phyloP scores from a whole-genome alignment of 2,329 filamentous ascomycete genomes.

The Amylocarpus encephaloides region DNA sequence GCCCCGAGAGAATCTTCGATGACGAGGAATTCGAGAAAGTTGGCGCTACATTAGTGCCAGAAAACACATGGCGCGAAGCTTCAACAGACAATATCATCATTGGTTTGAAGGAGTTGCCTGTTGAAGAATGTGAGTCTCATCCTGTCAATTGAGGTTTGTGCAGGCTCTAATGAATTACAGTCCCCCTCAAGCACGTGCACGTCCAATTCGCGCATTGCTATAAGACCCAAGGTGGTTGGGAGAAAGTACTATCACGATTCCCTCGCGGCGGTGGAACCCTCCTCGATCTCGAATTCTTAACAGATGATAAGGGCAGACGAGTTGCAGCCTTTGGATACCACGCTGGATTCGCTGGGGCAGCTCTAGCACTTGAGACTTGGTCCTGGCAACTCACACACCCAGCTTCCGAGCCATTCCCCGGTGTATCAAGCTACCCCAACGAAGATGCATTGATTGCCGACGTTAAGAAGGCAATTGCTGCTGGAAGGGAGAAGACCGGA shows the following conservation, averaged over 20 bases:
- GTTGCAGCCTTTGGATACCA: slow-evolving; percentile 60
- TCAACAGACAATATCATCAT: slow-evolving; percentile 64
- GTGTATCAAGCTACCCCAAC: slow-evolving; percentile 64
- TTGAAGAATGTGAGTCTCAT: slow-evolving; percentile 51
- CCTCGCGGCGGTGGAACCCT: slow-evolving; percentile 69
- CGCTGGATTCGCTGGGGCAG: slow-evolving; percentile 68
- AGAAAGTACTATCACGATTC: slow-evolving; percentile 72
- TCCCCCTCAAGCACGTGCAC: slow-evolving; percentile 66
- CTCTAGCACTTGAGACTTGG: slow-evolving; percentile 74
- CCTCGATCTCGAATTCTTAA: slow-evolving; percentile 81
- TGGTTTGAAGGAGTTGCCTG: slow-evolving; percentile 72
- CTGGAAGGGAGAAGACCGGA: slow-evolving; percentile 60
- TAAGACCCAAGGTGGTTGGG: slow-evolving; percentile 74
- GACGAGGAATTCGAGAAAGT: slow-evolving; percentile 55
- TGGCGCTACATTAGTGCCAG: slow-evolving; percentile 59
- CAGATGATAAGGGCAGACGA: slow-evolving; percentile 62
- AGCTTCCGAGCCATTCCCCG: slow-evolving; percentile 57
- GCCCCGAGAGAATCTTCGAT: slow-evolving; percentile 59
- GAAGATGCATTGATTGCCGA: slow-evolving; percentile 67
- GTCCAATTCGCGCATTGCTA: slow-evolving; percentile 70
- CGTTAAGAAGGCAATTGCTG: slow-evolving; percentile 64
- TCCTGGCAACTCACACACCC: slow-evolving; percentile 72
- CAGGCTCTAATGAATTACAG: slow-evolving; percentile 20
- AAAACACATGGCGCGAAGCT: slow-evolving; percentile 61
- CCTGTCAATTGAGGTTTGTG: slow-evolving; percentile 7